Conservation (phyloP, 2,329 filamentous ascomycete species). For the Trichophaea hybrida region DNA sequence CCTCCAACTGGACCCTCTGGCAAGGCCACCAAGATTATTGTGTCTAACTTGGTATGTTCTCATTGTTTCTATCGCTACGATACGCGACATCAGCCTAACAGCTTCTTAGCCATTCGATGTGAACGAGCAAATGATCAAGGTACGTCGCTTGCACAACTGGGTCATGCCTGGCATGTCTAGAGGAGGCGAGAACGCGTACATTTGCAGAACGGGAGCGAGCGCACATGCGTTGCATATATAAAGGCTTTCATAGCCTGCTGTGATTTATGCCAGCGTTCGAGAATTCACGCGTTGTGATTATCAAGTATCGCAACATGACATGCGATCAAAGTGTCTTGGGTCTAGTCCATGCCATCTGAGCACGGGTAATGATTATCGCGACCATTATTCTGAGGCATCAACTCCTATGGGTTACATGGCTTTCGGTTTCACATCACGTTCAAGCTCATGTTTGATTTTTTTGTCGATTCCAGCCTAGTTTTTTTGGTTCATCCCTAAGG, state of each 20-base stretch:
- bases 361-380: neutral
- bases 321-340: neutral
- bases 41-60: constrained; percentile 84
- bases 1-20: constrained; percentile 47
- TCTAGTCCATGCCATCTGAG: constrained; percentile 2
- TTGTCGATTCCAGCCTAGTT: constrained; percentile 13
- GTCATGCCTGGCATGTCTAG: constrained; percentile 21
- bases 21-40: constrained; percentile 84
- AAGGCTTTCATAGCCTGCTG: neutral
- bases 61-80: neutral
- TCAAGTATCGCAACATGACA: neutral
- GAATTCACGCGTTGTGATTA: neutral
- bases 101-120: constrained; percentile 73
- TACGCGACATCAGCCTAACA: neutral
- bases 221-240: neutral
- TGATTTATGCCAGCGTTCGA: neutral
- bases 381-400: neutral
- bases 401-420: neutral
- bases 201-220: constrained; percentile 24
- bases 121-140: constrained; percentile 95
- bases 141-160: constrained; percentile 71
- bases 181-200: constrained; percentile 37
- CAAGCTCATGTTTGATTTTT: constrained; percentile 10
- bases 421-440: constrained; percentile 7
- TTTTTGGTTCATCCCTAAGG: constrained; percentile 21